Evolutionary conservation across 441 rosid species (phyloP).

Genomic region (Rhodomyrtus psidioides): DNA sequence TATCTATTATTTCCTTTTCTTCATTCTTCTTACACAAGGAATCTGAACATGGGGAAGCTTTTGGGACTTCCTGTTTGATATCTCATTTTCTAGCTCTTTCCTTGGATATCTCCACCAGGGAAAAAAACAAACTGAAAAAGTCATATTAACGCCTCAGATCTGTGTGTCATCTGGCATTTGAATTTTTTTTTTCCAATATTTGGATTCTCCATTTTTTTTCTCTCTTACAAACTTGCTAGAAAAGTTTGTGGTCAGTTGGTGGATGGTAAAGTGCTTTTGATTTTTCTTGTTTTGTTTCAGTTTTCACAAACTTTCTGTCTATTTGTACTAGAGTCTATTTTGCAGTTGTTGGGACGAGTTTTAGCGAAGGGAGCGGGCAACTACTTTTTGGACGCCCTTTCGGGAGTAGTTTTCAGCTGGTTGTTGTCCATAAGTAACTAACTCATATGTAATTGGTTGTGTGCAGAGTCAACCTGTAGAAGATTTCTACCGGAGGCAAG

Average conservation of each 20-base stretch:
- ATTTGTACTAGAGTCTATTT: background rate
- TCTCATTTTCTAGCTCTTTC: background rate
- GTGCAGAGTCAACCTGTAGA: conserved; percentile 65
- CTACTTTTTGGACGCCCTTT: background rate
- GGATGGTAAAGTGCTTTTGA: background rate
- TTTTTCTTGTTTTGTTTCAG: background rate
- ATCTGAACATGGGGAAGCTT: background rate
- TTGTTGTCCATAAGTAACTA: background rate
- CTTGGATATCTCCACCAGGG: background rate
- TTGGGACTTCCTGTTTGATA: background rate
- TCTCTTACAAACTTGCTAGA: background rate
- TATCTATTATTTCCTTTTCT: conserved; percentile 5
- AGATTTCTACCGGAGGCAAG: conserved; percentile 43
- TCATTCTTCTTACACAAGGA: background rate
- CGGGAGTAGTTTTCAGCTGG: background rate
- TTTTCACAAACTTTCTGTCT: background rate
- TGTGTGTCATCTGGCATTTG: background rate
- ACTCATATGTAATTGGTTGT: background rate
- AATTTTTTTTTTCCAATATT: background rate
- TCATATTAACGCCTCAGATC: background rate
- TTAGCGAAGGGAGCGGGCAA: background rate
- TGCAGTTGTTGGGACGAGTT: background rate
- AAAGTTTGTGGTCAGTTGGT: background rate
- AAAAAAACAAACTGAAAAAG: background rate
- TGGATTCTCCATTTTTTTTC: background rate